Evolutionary conservation across 2,329 filamentous ascomycete species (phyloP).

Genomic region (Trichoderma brevicompactum): DNA sequence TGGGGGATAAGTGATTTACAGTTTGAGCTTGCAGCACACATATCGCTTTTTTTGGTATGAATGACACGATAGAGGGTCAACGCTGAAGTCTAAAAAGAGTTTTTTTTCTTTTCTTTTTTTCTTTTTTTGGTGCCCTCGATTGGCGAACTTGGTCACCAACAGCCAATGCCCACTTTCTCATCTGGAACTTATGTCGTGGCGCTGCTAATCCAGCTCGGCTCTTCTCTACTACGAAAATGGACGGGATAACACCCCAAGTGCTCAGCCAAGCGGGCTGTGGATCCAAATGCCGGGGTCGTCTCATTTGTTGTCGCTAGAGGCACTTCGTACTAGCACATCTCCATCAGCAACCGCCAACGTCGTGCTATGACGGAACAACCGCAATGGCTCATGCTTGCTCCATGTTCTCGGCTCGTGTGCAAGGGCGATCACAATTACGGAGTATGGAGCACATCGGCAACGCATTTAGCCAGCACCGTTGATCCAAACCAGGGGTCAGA

Average conservation of each 20-base stretch:
- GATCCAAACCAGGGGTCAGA: not conserved
- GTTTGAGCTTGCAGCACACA: not conserved
- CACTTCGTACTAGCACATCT: not conserved
- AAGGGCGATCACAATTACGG: conserved; percentile 19
- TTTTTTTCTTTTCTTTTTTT: not conserved
- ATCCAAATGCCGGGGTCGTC: not conserved
- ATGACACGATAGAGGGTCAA: not conserved
- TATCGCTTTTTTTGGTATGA: not conserved
- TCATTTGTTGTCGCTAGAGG: not conserved
- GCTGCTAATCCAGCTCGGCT: not conserved
- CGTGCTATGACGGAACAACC: conserved; percentile 7
- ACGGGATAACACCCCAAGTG: not conserved
- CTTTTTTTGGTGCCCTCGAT: not conserved
- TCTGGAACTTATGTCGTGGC: not conserved
- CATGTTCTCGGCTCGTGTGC: conserved; percentile 1
- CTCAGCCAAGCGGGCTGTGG: not conserved
- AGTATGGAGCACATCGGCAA: not conserved
- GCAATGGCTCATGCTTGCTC: not conserved
- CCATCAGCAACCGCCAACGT: not conserved
- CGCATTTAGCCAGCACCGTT: not conserved
- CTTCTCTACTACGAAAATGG: not conserved
- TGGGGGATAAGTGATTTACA: conserved; percentile 4
- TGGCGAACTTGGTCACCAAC: not conserved
- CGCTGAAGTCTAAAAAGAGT: not conserved
- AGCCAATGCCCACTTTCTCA: not conserved